phyloP scores from a whole-genome alignment of 768 basidiomycete genomes.

The Stropharia rugosoannulata region DNA sequence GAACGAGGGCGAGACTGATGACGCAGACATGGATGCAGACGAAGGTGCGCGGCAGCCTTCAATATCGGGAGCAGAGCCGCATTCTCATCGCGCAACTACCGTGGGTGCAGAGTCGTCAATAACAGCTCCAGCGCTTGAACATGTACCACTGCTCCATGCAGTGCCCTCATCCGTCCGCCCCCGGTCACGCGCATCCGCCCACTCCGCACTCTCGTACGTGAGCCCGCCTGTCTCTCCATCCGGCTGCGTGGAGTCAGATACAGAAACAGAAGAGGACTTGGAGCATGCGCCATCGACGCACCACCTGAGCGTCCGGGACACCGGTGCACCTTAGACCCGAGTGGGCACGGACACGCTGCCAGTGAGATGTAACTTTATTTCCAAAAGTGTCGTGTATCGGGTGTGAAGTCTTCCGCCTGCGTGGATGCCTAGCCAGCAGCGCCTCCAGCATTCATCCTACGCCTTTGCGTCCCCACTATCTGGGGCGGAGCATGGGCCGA shows the following conservation, averaged over 20 bases:
- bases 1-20: no score
- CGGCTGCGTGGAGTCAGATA: no score
- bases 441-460: no score
- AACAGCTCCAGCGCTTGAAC: conserved; percentile 19
- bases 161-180: conserved; percentile 6
- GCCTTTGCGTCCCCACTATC: no score
- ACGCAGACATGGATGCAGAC: neutral
- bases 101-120: conserved; percentile 19
- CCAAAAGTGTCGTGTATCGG: conserved; percentile 5
- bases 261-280: no score
- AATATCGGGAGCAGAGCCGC: conserved; percentile 7
- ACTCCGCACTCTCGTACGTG: conserved; percentile 11
- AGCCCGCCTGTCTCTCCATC: neutral
- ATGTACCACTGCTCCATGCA: conserved; percentile 20
- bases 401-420: neutral
- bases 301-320: neutral
- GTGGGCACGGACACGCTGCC: neutral
- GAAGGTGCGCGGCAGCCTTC: conserved; percentile 9
- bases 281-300: no score
- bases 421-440: neutral
- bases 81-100: conserved; percentile 14
- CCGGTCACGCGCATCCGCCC: conserved; percentile 14
- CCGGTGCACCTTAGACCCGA: conserved; percentile 7
- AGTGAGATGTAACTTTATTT: conserved; percentile 4
- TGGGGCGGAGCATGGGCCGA: no score